Conservation (phyloP, 2,329 filamentous ascomycete genomes). For the Leptodontidium sp. region DNA sequence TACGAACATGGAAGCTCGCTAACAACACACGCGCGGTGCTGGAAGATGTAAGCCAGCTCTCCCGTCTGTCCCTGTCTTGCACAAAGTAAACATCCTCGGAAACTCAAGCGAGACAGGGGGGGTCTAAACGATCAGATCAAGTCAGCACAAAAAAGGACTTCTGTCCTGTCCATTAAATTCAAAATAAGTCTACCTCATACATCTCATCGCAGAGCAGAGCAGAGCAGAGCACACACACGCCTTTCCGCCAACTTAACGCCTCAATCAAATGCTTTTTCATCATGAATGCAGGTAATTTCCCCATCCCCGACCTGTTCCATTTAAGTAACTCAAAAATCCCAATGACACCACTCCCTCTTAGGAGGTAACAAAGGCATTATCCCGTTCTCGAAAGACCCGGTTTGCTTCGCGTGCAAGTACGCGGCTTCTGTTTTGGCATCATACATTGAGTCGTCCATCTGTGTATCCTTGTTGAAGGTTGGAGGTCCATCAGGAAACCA, state of each 20-base stretch:
- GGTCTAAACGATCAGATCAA: neutral
- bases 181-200: neutral
- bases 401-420: conserved; percentile 70
- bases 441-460: conserved; percentile 64
- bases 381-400: conserved; percentile 73
- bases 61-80: neutral
- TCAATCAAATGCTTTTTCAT: neutral
- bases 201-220: neutral
- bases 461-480: conserved; percentile 67
- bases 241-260: neutral
- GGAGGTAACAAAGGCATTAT: conserved; percentile 82
- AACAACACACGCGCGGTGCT: too few species aligned
- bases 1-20: too few species aligned
- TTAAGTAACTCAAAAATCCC: conserved; percentile 67
- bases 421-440: conserved; percentile 65
- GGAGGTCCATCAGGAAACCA: conserved; percentile 79
- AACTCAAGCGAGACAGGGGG: neutral
- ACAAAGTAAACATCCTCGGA: neutral
- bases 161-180: neutral
- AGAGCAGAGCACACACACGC: neutral
- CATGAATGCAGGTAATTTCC: neutral
- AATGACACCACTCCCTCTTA: conserved; percentile 76
- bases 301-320: neutral
- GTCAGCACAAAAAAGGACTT: neutral
- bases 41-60: too few species aligned